Evolutionary conservation across 805 yeast species (phyloP), one percentile per base, ranked within the genome.

Genomic region (Starmerella sp.): DNA sequence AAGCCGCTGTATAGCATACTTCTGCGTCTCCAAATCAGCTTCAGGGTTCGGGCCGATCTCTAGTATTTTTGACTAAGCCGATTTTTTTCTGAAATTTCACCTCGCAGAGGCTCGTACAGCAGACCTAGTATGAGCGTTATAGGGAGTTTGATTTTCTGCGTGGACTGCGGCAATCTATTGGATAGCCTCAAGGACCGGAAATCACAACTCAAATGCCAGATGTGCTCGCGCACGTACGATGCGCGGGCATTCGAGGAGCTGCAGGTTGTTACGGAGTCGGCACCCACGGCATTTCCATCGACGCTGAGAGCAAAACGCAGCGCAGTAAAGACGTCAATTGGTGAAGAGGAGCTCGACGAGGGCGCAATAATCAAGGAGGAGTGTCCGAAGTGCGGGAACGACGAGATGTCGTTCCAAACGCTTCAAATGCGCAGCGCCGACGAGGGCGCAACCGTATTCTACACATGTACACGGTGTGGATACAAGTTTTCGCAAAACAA

Each of bases 311-410:
- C 87, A 62, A 88, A 90, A 67, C 78, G 86, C 62, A 89, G 97
- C 6, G 86, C 86, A 2, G 98, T 93, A 46, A 91, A 93, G 72
- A 90, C 97, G 0, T 71, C 82, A 0, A 75, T 90, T 67, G 81
- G 80, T 65, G 79, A 78, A 31, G 81, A 80, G 59, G 97, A 91
- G 62, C 71, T 86, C 47, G 95, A 83, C 57, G 97, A 89, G 57
- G 98, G 97, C 60, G 98, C 98, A 41, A 85, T 95, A 11, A 93
- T 93, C 69, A 86, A 90, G 69, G 99, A 93, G 70, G 90, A 86
- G 67, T 93, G 99, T 76, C 97, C 97, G n/a, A 82, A 90, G 71
- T 93, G 98, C 79, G 96, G 95, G 50, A 80, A 90, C 71, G 97
- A 93, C 67, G 97, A 93, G 71, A 95, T 95, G 98, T 90, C 83